A percentile compares a stretch with the other conserved stretches of the same genome.
These are phyloP conservation scores for Colletotrichum karsti DNA, from an alignment of 2,329 filamentous ascomycete species.

Conservation along the genomic window DNA sequence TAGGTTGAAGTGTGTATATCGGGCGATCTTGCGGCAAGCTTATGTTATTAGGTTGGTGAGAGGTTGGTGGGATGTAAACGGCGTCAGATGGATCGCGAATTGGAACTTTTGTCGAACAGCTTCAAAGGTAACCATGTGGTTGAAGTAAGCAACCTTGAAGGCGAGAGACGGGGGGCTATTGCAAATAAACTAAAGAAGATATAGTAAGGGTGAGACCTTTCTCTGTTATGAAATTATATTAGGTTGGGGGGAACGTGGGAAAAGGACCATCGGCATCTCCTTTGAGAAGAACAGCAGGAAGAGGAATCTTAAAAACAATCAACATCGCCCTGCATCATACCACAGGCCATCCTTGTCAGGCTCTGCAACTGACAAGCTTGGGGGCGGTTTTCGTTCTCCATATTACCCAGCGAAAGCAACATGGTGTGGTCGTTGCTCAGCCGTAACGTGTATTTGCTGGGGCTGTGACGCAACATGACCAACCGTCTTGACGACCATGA, in stretches of 20 bases:
- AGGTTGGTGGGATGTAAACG: not conserved
- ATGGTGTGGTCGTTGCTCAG: slow-evolving; percentile 1
- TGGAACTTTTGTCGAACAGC: not conserved
- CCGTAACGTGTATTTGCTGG: slow-evolving; percentile 8
- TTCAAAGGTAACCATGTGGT: not conserved
- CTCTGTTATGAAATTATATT: not conserved
- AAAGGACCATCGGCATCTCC: not conserved
- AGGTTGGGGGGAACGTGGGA: not conserved
- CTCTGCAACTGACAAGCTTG: not conserved
- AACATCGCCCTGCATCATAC: slow-evolving; percentile 8
- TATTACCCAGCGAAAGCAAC: not conserved
- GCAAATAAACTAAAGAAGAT: not conserved
- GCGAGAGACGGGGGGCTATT: not conserved
- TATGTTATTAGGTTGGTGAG: not conserved
- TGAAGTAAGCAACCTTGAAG: not conserved
- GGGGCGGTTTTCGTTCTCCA: slow-evolving; percentile 1
- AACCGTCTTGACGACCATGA: not conserved
- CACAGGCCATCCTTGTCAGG: slow-evolving; percentile 8
- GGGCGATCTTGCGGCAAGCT: not conserved
- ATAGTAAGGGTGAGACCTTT: not conserved
- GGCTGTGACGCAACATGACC: slow-evolving; percentile 13
- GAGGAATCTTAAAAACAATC: not conserved
- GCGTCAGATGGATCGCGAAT: not conserved
- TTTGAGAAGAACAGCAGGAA: not conserved
- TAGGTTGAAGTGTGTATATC: not conserved